Evolutionary conservation across 257 asterid genomes (phyloP).

Genomic region (Lithospermum erythrorhizon): DNA sequence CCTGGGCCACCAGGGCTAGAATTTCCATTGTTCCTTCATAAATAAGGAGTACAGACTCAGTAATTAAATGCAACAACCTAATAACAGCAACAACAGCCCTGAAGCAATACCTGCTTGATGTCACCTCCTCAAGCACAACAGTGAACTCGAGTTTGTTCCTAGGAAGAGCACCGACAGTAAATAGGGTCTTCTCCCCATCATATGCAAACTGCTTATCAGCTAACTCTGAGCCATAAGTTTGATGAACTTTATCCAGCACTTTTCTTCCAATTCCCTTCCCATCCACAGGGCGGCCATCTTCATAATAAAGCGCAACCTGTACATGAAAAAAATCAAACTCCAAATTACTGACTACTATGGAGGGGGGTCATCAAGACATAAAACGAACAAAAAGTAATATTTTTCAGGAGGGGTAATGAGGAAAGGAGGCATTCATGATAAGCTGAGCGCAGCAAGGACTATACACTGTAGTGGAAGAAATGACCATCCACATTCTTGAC

Average conservation of each 20-base stretch:
- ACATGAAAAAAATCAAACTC: background rate
- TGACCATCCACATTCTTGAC: constrained; percentile 54
- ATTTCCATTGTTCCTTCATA: constrained; percentile 58
- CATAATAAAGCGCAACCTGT: constrained; percentile 84
- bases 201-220: constrained; percentile 76
- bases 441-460: constrained; percentile 10
- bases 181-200: constrained; percentile 86
- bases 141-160: constrained; percentile 74
- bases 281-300: constrained; percentile 91
- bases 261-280: constrained; percentile 89
- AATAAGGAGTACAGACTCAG: background rate
- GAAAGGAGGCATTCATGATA: background rate
- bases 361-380: background rate
- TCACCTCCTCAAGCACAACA: constrained; percentile 73
- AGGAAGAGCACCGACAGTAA: constrained; percentile 83
- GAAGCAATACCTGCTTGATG: constrained; percentile 48
- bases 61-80: background rate
- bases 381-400: background rate
- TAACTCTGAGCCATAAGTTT: constrained; percentile 61
- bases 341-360: no score
- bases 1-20: constrained; percentile 53
- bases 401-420: background rate
- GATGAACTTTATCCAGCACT: constrained; percentile 71
- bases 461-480: constrained; percentile 87
- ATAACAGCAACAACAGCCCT: background rate